A percentile compares a stretch with the other conserved stretches of the same genome.
Conservation (phyloP, 2,329 filamentous ascomycete genomes). For the Chlorencoelia australis region DNA sequence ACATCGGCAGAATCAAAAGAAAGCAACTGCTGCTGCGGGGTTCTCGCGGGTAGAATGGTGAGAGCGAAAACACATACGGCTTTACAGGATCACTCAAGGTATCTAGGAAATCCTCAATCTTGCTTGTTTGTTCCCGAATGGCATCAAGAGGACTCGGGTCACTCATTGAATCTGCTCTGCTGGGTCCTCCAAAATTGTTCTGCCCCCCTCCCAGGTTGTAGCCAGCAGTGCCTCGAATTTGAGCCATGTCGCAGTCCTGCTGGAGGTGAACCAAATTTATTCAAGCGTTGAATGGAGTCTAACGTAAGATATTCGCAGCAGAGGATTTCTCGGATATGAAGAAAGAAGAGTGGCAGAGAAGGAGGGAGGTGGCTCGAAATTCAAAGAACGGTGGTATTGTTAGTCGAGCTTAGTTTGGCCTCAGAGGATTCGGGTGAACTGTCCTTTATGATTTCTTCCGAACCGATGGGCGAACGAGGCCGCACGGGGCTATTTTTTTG, state of each 20-base stretch:
- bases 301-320: too few relatives aligned
- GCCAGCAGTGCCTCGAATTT: slow-evolving; percentile 45
- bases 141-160: slow-evolving; percentile 55
- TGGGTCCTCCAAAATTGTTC: slow-evolving; percentile 28
- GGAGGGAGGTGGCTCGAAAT: slow-evolving; percentile 4
- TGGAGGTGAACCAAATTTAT: slow-evolving; percentile 18
- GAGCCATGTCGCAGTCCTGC: slow-evolving; percentile 36
- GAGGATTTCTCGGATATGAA: too few relatives aligned
- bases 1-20: neutral
- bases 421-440: too few relatives aligned
- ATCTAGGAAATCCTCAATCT: slow-evolving; percentile 92
- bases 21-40: slow-evolving; percentile 7
- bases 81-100: slow-evolving; percentile 82
- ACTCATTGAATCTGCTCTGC: slow-evolving; percentile 23
- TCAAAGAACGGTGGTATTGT: too few relatives aligned
- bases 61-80: slow-evolving; percentile 55
- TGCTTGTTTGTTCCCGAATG: slow-evolving; percentile 91
- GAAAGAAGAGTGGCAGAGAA: slow-evolving; percentile 3
- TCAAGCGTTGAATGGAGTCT: slow-evolving; percentile 6
- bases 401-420: too few relatives aligned
- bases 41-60: slow-evolving; percentile 3
- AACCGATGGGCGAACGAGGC: too few relatives aligned
- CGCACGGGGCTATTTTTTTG: too few relatives aligned
- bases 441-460: too few relatives aligned
- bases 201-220: slow-evolving; percentile 31